Percentiles rank a stretch among this genome's conserved stretches.
Evolutionary conservation across 148 eudicot species (phyloP).

Genomic region (Nepenthes mirabilis): DNA sequence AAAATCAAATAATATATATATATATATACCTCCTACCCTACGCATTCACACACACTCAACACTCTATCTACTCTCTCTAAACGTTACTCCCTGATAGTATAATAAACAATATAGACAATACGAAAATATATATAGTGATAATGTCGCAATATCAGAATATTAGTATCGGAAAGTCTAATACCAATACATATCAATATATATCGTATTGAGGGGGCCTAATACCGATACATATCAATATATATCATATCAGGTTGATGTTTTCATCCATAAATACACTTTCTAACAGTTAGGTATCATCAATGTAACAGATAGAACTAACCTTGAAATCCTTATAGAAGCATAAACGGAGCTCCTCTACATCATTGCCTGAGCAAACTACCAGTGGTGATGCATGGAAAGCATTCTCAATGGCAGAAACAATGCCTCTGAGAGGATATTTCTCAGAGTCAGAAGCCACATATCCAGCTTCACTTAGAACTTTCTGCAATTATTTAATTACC

Average conservation of each 20-base stretch:
- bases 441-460: conserved; percentile 84
- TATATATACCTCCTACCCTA: no score
- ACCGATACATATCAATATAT: no score
- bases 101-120: no score
- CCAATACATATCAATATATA: no score
- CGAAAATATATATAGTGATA: no score
- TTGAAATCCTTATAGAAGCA: conserved; percentile 88
- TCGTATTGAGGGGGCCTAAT: no score
- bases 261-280: not conserved
- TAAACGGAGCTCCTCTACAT: conserved; percentile 57
- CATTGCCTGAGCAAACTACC: conserved; percentile 50
- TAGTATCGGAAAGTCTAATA: no score
- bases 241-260: not conserved
- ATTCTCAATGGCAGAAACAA: conserved; percentile 74
- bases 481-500: conserved; percentile 23
- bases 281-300: not conserved
- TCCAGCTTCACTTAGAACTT: conserved; percentile 70
- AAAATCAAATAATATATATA: no score
- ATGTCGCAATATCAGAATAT: no score
- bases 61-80: no score
- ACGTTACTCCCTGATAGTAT: no score
- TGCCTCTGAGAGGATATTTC: conserved; percentile 79
- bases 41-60: no score
- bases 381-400: conserved; percentile 77
- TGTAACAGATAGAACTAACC: conserved; percentile 23